A percentile compares a stretch with the other conserved stretches of the same genome.
Conservation (phyloP, 2,329 filamentous ascomycete genomes). For the Nakataea oryzae region DNA sequence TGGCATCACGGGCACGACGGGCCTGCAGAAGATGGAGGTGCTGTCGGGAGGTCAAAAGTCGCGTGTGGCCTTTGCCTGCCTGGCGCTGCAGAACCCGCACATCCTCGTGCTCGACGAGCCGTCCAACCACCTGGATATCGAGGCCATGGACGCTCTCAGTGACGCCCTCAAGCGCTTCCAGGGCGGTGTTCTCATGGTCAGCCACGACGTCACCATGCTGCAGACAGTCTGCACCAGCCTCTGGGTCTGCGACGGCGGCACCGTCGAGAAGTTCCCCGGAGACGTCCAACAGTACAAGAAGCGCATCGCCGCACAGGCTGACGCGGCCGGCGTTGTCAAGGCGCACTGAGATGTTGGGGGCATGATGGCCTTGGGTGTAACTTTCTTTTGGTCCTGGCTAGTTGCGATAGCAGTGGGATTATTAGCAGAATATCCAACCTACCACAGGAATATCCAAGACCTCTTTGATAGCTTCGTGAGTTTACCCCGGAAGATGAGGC, state of each 20-base stretch:
- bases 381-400: no score
- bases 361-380: background rate
- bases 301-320: conserved; percentile 81
- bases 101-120: conserved; percentile 97
- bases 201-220: conserved; percentile 97
- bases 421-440: background rate
- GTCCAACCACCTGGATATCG: conserved; percentile 97
- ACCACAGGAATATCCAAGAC: background rate
- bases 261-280: conserved; percentile 90
- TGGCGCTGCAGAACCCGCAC: conserved; percentile 88
- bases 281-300: conserved; percentile 98
- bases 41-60: conserved; percentile 97
- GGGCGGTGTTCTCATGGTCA: conserved; percentile 96
- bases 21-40: conserved; percentile 88
- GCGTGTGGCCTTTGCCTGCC: conserved; percentile 93
- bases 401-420: no score
- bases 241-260: conserved; percentile 94
- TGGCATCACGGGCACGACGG: conserved; percentile 86
- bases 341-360: conserved; percentile 31
- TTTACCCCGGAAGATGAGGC: background rate
- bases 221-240: conserved; percentile 90
- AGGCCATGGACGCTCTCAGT: conserved; percentile 93
- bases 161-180: conserved; percentile 77
- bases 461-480: background rate
- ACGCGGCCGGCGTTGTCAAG: conserved; percentile 76